Percentiles rank a stretch among this genome's conserved stretches.
Evolutionary conservation across 2,329 filamentous ascomycete species (phyloP).

Genomic region (Colletotrichum sp.): DNA sequence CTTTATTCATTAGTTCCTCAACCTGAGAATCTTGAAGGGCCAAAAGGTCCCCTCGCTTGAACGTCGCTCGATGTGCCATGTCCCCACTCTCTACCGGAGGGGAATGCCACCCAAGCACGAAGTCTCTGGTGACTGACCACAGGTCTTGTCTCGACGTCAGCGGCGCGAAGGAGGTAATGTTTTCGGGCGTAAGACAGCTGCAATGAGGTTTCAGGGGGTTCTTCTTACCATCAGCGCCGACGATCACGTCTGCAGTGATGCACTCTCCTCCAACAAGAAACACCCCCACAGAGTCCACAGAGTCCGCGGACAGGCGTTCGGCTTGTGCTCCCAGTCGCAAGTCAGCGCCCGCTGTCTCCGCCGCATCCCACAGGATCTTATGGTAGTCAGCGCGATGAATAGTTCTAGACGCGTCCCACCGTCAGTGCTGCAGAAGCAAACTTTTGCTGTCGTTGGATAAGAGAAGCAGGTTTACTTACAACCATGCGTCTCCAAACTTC

Average conservation of each 20-base stretch:
- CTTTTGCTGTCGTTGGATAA: not conserved
- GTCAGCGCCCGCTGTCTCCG: not conserved
- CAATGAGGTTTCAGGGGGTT: not conserved
- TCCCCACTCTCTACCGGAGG: not conserved
- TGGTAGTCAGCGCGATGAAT: not conserved
- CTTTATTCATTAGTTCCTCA: not conserved
- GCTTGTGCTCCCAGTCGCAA: not conserved
- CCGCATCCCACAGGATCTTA: not conserved
- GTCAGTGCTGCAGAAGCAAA: not conserved
- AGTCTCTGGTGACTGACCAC: not conserved
- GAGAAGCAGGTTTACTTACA: not conserved
- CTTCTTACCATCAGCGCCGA: not conserved
- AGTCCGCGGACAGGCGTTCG: not conserved
- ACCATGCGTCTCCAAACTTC: not conserved
- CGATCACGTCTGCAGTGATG: not conserved
- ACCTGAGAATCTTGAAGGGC: not conserved
- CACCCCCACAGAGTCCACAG: not conserved
- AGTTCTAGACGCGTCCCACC: not conserved
- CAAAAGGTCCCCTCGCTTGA: not conserved
- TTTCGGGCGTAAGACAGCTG: not conserved
- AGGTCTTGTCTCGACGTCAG: not conserved
- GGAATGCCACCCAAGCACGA: not conserved
- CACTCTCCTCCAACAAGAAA: not conserved
- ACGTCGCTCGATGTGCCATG: not conserved
- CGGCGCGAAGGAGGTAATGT: no score